A percentile compares a stretch with the other conserved stretches of the same genome.
Evolutionary conservation across 257 asterid genomes (phyloP).

Genomic region (Solanum megistacrolobum): DNA sequence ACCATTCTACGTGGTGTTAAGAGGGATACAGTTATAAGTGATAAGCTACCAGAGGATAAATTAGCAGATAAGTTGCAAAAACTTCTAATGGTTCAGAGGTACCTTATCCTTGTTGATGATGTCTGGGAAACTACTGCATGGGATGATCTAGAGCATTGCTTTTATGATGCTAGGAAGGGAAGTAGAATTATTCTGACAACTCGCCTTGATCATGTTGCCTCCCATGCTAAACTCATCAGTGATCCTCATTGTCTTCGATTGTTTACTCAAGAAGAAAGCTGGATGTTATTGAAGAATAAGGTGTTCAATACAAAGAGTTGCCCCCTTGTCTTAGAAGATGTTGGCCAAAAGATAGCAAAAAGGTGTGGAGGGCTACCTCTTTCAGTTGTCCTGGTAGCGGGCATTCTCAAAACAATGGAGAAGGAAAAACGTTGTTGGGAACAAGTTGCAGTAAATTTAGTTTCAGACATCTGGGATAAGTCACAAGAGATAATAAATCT

Average conservation of each 20-base stretch:
- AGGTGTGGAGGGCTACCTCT: conserved; percentile 1
- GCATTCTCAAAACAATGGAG: background rate
- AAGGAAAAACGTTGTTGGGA: background rate
- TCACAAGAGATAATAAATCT: background rate
- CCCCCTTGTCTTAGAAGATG: background rate
- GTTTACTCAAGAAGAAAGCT: background rate
- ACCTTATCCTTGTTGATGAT: conserved; percentile 32
- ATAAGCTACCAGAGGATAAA: background rate
- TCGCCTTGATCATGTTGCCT: conserved; percentile 3
- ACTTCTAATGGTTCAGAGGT: conserved; percentile 7
- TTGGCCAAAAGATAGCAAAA: background rate
- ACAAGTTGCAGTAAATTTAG: background rate
- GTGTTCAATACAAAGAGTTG: background rate
- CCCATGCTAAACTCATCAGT: background rate
- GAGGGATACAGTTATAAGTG: background rate
- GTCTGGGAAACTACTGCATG: conserved; percentile 19
- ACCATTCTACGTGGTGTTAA: background rate
- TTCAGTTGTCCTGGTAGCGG: background rate
- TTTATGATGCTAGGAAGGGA: background rate
- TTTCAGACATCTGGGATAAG: background rate
- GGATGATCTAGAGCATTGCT: background rate
- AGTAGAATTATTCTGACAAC: conserved; percentile 32
- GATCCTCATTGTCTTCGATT: background rate
- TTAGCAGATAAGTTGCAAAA: background rate
- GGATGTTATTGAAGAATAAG: background rate